These are phyloP conservation scores for Amoebophrya sp. DNA, from an alignment of 169 alveolate species.

Conservation along the genomic window DNA sequence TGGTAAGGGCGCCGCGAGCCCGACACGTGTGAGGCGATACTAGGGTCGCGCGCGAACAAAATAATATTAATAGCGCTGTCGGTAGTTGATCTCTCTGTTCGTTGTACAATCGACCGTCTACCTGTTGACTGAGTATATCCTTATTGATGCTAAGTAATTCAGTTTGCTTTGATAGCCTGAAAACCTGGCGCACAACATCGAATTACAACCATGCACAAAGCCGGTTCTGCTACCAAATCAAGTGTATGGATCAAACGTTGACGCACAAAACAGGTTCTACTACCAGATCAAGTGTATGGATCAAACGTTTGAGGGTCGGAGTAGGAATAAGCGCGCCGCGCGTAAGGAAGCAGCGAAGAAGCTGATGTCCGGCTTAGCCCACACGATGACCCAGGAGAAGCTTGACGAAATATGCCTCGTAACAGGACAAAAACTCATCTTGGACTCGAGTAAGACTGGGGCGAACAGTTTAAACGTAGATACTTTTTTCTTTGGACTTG, in stretches of 20 bases:
- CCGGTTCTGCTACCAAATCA: not conserved
- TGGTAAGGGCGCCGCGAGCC: too few relatives aligned
- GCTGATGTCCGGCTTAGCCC: not conserved
- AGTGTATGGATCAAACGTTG: not conserved
- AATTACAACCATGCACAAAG: too few relatives aligned
- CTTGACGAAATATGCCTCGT: not conserved
- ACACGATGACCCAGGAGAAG: not conserved
- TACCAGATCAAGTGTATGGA: not conserved
- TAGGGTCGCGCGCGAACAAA: too few relatives aligned
- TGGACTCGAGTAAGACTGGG: not conserved
- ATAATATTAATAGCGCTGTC: too few relatives aligned
- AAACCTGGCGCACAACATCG: too few relatives aligned
- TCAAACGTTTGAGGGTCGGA: not conserved
- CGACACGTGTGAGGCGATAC: too few relatives aligned
- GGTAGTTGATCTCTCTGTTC: too few relatives aligned
- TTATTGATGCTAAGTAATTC: too few relatives aligned
- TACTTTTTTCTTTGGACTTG: too few relatives aligned
- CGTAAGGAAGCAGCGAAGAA: not conserved
- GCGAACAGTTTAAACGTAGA: not conserved
- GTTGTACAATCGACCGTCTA: too few relatives aligned
- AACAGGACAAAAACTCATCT: not conserved
- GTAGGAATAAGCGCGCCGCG: not conserved
- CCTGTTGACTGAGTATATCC: too few relatives aligned
- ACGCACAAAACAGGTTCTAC: not conserved
- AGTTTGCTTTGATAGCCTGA: too few relatives aligned